These are phyloP conservation scores for Pulveroboletus sp. DNA, from an alignment of 768 basidiomycete genomes.

Conservation along the genomic window DNA sequence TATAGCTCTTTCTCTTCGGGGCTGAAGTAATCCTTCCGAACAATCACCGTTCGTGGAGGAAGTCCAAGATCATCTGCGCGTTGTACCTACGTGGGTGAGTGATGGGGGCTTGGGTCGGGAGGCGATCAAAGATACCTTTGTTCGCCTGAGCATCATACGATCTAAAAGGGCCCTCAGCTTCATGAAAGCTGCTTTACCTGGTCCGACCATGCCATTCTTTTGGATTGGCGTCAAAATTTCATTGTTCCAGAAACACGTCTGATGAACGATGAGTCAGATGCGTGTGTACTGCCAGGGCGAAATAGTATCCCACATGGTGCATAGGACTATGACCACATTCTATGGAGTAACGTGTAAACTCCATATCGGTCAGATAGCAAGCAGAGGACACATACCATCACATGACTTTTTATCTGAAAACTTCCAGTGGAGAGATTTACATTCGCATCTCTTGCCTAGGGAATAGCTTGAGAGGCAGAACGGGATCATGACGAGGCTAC, in stretches of 20 bases:
- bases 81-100: no score
- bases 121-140: constrained; percentile 63
- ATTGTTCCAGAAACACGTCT: constrained; percentile 97
- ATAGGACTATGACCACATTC: constrained; percentile 84
- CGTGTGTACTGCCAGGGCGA: background rate
- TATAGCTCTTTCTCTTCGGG: constrained; percentile 97
- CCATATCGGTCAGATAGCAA: background rate
- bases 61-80: constrained; percentile 94
- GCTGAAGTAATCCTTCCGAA: constrained; percentile 89
- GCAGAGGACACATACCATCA: constrained; percentile 52
- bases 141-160: constrained; percentile 92
- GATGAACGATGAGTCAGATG: constrained; percentile 5
- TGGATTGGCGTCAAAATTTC: constrained; percentile 97
- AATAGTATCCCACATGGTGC: constrained; percentile 57
- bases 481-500: constrained; percentile 20
- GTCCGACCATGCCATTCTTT: constrained; percentile 77
- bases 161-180: constrained; percentile 88
- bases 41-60: constrained; percentile 86
- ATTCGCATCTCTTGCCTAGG: constrained; percentile 82
- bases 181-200: constrained; percentile 82
- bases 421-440: constrained; percentile 94
- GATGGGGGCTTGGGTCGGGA: no score
- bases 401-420: constrained; percentile 81
- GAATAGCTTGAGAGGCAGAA: background rate
- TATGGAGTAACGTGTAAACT: constrained; percentile 24